Base-by-base conservation (phyloP, 2,329 filamentous ascomycete genomes). In the Diplodia sapinea region DNA sequence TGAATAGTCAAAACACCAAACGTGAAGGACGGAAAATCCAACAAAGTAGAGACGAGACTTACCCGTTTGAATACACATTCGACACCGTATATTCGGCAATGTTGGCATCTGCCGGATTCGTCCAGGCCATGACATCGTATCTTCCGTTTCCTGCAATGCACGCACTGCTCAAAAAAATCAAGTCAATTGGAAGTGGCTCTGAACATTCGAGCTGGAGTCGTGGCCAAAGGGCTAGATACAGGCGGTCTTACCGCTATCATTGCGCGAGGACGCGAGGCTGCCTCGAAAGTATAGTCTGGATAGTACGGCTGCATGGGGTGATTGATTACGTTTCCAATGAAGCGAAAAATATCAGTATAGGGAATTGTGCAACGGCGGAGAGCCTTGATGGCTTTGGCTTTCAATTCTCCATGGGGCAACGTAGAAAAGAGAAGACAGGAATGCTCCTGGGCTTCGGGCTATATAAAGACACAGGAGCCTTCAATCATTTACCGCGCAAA, bases 31-130 rank as follows among this genome's bases (percentile, higher is more conserved):
- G 13, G 26, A 20, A 15, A 17, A n/a, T 7, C 6, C 8, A 9
- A 9, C 6, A 33, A 20, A 33, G 4, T 31, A 12, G n/a, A 23
- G 4, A 15, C 17, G 2, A 26, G 13, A 38, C 59, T 38, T 38
- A 63, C 59, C 47, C 59, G 50, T 31, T 17, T n/a, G 59, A 63
- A 63, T 2, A 63, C 20, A 40, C 59, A 63, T 33, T 63, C 59
- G 31, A 51, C 26, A 1, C 59, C 59, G 12, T 26, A 52, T 4
- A 15, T 12, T 11, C 59, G 43, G 59, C 59, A 63, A 9, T 63
- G 50, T 6, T 38, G 29, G 47, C 59, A 63, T 7, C 31, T n/a
- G 43, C 36, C 59, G 13, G 47, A 51, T 31, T n/a, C n/a, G 12
- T 63, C 59, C 7, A 12, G 36, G 31, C 36, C 47, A n/a, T 51